A percentile compares a stretch with the other conserved stretches of the same genome.
These are phyloP conservation scores for Arctostaphylos glauca DNA, from an alignment of 148 eudicot species.

Conservation along the genomic window DNA sequence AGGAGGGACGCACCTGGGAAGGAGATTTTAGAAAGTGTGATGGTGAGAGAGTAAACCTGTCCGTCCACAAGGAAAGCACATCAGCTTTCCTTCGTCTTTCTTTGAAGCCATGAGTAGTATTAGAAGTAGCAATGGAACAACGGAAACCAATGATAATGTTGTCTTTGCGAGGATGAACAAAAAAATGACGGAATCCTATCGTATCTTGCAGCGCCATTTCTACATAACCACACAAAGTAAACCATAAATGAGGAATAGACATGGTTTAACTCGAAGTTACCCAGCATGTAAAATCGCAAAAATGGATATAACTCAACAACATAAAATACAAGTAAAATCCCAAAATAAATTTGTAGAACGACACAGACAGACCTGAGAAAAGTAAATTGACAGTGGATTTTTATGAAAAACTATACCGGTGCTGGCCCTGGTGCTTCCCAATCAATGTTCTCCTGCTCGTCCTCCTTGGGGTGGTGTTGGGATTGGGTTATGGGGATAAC, in stretches of 20 bases:
- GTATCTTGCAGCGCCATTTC: slow-evolving; percentile 44
- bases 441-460: too few relatives aligned
- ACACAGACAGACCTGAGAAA: not conserved
- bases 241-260: not conserved
- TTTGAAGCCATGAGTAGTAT: not conserved
- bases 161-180: slow-evolving; percentile 20
- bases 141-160: slow-evolving; percentile 18
- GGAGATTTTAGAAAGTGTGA: slow-evolving; percentile 16
- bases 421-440: not conserved
- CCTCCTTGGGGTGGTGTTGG: not conserved
- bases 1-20: slow-evolving; percentile 27
- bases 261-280: too few relatives aligned
- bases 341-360: not conserved
- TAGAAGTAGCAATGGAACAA: not conserved
- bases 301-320: not conserved
- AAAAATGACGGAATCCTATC: slow-evolving; percentile 19
- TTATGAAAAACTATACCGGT: not conserved
- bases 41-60: slow-evolving; percentile 14
- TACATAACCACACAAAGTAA: slow-evolving; percentile 12
- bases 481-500: not conserved
- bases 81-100: slow-evolving; percentile 12
- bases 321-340: not conserved
- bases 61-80: slow-evolving; percentile 12
- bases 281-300: too few relatives aligned
- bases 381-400: not conserved